A percentile compares a stretch with the other conserved stretches of the same genome.
These are phyloP conservation scores for Apophysomyces trapeziformis DNA, from an alignment of 371 early-diverging fungal species.

Conservation along the genomic window DNA sequence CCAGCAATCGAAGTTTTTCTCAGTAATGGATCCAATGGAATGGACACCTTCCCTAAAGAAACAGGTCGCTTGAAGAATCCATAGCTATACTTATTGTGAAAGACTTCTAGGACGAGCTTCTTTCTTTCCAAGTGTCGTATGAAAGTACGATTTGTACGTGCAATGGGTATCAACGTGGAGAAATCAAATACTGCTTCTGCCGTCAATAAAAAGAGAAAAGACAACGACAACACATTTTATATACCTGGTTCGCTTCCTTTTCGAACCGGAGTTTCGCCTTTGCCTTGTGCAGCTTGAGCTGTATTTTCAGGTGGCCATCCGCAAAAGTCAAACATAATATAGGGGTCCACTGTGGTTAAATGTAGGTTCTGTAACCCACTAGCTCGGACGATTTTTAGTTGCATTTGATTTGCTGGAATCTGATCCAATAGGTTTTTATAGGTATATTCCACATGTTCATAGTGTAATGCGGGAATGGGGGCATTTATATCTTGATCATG, in stretches of 20 bases:
- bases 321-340: slow-evolving; percentile 70
- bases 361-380: slow-evolving; percentile 61
- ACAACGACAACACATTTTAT: not conserved
- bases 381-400: slow-evolving; percentile 62
- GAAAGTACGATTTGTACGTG: slow-evolving; percentile 64
- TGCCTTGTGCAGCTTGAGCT: slow-evolving; percentile 56
- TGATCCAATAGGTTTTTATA: slow-evolving; percentile 61
- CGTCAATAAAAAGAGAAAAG: no score
- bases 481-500: slow-evolving; percentile 31
- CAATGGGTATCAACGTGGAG: slow-evolving; percentile 61
- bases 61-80: slow-evolving; percentile 64
- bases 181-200: slow-evolving; percentile 57
- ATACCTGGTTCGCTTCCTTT: slow-evolving; percentile 56
- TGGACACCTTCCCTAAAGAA: slow-evolving; percentile 62
- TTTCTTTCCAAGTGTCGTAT: slow-evolving; percentile 69
- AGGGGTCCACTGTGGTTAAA: slow-evolving; percentile 65
- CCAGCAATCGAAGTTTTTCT: slow-evolving; percentile 71
- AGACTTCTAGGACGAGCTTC: slow-evolving; percentile 73
- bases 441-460: slow-evolving; percentile 65
- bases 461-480: slow-evolving; percentile 58
- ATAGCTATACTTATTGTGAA: slow-evolving; percentile 62
- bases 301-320: slow-evolving; percentile 76
- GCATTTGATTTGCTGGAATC: slow-evolving; percentile 69
- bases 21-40: slow-evolving; percentile 64
- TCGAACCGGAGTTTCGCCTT: slow-evolving; percentile 68